Evolutionary conservation across 495 filamentous ascomycete genomes (phyloP), one percentile per base, ranked within the genome.

Genomic region (Penicillium steckii): DNA sequence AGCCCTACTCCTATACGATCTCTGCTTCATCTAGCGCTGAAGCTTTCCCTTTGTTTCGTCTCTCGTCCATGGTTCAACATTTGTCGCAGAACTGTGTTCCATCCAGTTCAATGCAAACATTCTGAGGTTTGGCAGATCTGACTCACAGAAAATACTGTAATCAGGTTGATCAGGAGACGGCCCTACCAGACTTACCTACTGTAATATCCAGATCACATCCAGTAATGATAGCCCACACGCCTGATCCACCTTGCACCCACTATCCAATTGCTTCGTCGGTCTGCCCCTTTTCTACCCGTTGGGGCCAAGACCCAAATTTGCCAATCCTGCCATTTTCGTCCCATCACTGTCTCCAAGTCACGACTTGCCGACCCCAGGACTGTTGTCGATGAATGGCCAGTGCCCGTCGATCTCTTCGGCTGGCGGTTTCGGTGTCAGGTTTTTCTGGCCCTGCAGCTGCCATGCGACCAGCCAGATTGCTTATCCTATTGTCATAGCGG

Each of bases 191-290:
- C 49, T 44, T 29, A 41, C 6, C 27, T 9, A 21, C 38, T 41
- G 19, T 19, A 23, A 41, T n/a, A n/a, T n/a, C 38, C 54, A 54
- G 57, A 58, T 22, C 60, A 60, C 56, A 63, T 66, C 40, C 37
- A 60, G 62, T 63, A 66, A 58, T 66, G 62, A 66, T 66, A 61
- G 52, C 43, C 60, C 50, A 48, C 44, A 51, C 44, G 44, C 30
- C n/a, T 19, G 55, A 48, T 55, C 59, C 59, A 59, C 59, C 44
- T 41, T 27, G 25, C 37, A 33, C n/a, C 42, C 32, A 25, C 25
- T 29, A 29, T 24, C 52, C 37, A 54, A 63, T 60, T 23, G 44
- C 29, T 53, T 27, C 53, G 35, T 45, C 51, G 44, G 26, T 10
- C 44, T 38, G 25, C 59, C 62, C 62, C 60, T 50, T 61, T 65